These are phyloP conservation scores for Penicillium goetzii DNA, from an alignment of 495 filamentous ascomycete species.

Conservation along the genomic window DNA sequence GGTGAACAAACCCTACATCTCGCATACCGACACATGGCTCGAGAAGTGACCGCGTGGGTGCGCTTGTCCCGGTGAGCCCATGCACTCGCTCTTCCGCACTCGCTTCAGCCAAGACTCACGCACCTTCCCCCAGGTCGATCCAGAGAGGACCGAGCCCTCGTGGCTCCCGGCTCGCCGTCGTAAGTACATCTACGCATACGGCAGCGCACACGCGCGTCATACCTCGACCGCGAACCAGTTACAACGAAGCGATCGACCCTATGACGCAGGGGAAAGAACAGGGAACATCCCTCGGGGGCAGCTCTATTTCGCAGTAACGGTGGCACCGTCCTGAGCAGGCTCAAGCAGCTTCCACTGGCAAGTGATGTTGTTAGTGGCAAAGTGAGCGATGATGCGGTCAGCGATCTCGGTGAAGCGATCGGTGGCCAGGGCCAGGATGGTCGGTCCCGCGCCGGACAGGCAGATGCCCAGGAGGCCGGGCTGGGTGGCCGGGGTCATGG, in stretches of 20 bases:
- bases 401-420: constrained; percentile 86
- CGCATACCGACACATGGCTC: constrained; percentile 9
- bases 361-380: constrained; percentile 67
- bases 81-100: background rate
- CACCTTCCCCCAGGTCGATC: background rate
- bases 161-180: background rate
- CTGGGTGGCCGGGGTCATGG: constrained; percentile 80
- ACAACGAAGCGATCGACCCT: background rate
- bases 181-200: background rate
- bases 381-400: constrained; percentile 68
- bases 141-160: background rate
- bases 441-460: constrained; percentile 90
- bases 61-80: background rate
- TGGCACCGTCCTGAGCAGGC: constrained; percentile 82
- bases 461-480: constrained; percentile 91
- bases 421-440: constrained; percentile 89
- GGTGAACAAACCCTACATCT: constrained; percentile 21
- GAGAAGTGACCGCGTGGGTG: background rate
- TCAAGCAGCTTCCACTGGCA: constrained; percentile 88
- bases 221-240: background rate
- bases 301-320: constrained; percentile 48
- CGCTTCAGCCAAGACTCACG: background rate
- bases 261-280: constrained; percentile 2
- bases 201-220: background rate
- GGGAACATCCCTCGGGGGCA: constrained; percentile 2